phyloP scores from a whole-genome alignment of 148 eudicot genomes.

The Fallopia convolvulus region DNA sequence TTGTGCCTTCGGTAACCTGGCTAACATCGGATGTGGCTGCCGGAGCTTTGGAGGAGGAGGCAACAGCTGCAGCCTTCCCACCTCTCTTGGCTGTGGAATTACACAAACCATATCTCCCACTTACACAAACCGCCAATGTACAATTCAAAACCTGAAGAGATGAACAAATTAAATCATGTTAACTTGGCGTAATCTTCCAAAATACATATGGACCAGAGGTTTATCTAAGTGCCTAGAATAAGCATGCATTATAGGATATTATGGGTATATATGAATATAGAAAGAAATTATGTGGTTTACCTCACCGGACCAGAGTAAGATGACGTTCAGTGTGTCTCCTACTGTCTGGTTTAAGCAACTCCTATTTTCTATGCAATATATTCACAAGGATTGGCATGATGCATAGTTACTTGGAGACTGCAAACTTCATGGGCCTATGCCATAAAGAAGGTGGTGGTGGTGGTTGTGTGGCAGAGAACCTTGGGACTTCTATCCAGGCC shows the following conservation, averaged over 20 bases:
- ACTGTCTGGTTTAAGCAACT: not conserved
- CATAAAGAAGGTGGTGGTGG: slow-evolving; percentile 51
- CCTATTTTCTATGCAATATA: not conserved
- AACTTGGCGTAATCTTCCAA: no score
- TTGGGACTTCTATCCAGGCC: slow-evolving; percentile 78
- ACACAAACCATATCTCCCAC: slow-evolving; percentile 72
- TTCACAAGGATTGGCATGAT: not conserved
- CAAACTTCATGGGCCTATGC: slow-evolving; percentile 30
- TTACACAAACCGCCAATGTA: no score
- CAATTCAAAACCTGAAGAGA: not conserved
- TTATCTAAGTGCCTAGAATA: no score
- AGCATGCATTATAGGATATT: no score
- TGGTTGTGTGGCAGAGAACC: slow-evolving; percentile 75
- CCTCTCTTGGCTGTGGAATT: slow-evolving; percentile 90
- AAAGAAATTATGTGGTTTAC: no score
- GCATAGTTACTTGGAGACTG: not conserved
- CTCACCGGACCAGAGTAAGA: not conserved
- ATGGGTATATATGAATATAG: no score
- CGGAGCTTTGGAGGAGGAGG: slow-evolving; percentile 30
- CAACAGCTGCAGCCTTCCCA: slow-evolving; percentile 46
- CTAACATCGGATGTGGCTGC: slow-evolving; percentile 27
- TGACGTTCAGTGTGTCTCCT: not conserved
- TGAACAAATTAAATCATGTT: not conserved
- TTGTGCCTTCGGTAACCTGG: slow-evolving; percentile 14
- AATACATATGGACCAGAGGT: no score